These are phyloP conservation scores for Tremella yokohamensis DNA, from an alignment of 768 basidiomycete species.

Conservation along the genomic window DNA sequence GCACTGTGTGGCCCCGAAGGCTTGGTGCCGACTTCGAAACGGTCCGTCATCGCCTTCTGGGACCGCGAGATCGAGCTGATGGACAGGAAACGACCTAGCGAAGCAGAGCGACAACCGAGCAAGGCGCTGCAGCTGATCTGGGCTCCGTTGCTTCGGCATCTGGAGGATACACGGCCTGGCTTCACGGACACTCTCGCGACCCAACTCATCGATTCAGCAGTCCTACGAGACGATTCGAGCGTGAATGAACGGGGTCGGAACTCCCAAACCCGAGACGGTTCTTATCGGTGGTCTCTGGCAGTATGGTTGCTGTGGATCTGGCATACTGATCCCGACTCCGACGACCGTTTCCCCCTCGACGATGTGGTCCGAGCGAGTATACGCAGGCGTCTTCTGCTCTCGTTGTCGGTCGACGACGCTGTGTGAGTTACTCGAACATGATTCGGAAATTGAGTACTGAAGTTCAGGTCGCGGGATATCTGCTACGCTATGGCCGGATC, in stretches of 20 bases:
- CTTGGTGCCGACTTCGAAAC: slow-evolving; percentile 77
- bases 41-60: slow-evolving; percentile 56
- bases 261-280: slow-evolving; percentile 9
- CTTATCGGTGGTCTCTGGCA: slow-evolving; percentile 21
- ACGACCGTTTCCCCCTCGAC: too few relatives aligned
- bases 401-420: too few relatives aligned
- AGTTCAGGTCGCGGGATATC: too few relatives aligned
- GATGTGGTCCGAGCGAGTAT: too few relatives aligned
- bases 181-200: slow-evolving; percentile 16
- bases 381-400: too few relatives aligned
- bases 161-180: slow-evolving; percentile 14
- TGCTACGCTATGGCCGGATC: too few relatives aligned
- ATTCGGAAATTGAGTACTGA: too few relatives aligned
- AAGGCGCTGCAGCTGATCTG: slow-evolving; percentile 37
- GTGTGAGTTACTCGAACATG: too few relatives aligned
- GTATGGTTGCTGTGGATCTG: slow-evolving; percentile 28
- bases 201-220: slow-evolving; percentile 13
- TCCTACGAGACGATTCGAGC: neutral
- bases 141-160: slow-evolving; percentile 33
- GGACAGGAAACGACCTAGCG: slow-evolving; percentile 35
- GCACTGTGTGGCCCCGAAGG: slow-evolving; percentile 66
- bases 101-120: slow-evolving; percentile 16
- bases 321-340: neutral
- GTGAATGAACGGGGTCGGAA: slow-evolving; percentile 8
- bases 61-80: neutral